These are phyloP conservation scores for Cystobasidium tubakii DNA, from an alignment of 768 basidiomycete species.

Conservation along the genomic window DNA sequence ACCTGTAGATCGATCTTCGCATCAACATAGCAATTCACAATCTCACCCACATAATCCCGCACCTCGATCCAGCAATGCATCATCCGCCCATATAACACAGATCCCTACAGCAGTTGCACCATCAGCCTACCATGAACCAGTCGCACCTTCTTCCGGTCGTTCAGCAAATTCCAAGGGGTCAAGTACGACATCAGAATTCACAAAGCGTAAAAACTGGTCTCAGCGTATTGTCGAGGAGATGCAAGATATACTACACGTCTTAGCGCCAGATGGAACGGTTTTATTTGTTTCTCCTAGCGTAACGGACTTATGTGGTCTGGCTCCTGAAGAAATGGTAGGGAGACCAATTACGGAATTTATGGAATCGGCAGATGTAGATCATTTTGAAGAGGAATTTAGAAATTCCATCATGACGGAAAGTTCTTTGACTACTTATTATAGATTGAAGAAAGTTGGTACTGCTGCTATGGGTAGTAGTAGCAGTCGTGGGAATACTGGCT, in stretches of 20 bases:
- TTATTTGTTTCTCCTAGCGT: slow-evolving; percentile 84
- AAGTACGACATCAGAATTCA: slow-evolving; percentile 43
- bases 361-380: slow-evolving; percentile 79
- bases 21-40: background rate
- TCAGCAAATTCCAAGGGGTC: slow-evolving; percentile 13
- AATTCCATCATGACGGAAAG: slow-evolving; percentile 33
- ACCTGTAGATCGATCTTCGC: background rate
- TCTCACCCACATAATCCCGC: background rate
- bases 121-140: slow-evolving; percentile 7
- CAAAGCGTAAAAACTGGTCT: slow-evolving; percentile 45
- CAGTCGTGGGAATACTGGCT: too few relatives aligned
- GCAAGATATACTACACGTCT: slow-evolving; percentile 76
- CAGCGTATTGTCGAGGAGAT: slow-evolving; percentile 45
- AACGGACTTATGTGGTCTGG: slow-evolving; percentile 71
- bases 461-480: slow-evolving; percentile 23
- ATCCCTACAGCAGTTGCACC: background rate
- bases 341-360: slow-evolving; percentile 72
- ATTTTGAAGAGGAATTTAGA: slow-evolving; percentile 81
- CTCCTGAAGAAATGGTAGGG: slow-evolving; percentile 79
- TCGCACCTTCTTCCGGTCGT: slow-evolving; percentile 1
- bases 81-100: background rate
- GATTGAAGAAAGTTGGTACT: slow-evolving; percentile 39
- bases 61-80: background rate
- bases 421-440: slow-evolving; percentile 43
- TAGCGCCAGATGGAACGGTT: slow-evolving; percentile 83